phyloP scores from a whole-genome alignment of 805 yeast species.

The Yarrowia phangngaensis region DNA sequence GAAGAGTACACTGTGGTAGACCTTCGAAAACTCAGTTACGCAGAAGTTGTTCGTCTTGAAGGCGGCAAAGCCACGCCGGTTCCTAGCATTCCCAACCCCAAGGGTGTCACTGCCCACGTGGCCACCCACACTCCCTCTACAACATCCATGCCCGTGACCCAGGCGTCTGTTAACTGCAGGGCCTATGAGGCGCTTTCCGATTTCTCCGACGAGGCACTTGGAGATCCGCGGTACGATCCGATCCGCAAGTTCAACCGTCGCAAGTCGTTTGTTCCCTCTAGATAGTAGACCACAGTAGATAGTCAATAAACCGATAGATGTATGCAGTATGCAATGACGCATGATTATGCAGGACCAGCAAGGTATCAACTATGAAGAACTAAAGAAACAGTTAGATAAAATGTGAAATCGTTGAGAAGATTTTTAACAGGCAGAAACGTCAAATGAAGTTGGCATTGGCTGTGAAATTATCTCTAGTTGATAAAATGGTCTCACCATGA shows the following conservation, averaged over 20 bases:
- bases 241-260: constrained; percentile 22
- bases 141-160: constrained; percentile 4
- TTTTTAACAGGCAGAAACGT: too few relatives aligned
- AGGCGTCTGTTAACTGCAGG: constrained; percentile 25
- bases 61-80: constrained; percentile 27
- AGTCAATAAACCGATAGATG: too few relatives aligned
- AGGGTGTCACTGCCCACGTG: constrained; percentile 4
- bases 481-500: too few relatives aligned
- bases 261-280: constrained; percentile 20
- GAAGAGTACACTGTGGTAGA: constrained; percentile 48
- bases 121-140: too few relatives aligned
- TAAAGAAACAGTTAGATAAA: too few relatives aligned
- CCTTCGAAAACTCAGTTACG: constrained; percentile 49
- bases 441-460: too few relatives aligned
- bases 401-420: too few relatives aligned
- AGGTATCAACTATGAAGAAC: too few relatives aligned
- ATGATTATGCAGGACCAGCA: too few relatives aligned
- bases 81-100: constrained; percentile 22
- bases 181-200: constrained; percentile 17
- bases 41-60: constrained; percentile 47
- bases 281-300: too few relatives aligned
- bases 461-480: too few relatives aligned
- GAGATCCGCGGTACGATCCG: constrained; percentile 18
- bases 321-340: too few relatives aligned
- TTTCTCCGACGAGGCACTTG: constrained; percentile 22